Evolutionary conservation across 495 filamentous ascomycete genomes (phyloP).

Genomic region (Pseudotulostoma volvatum): DNA sequence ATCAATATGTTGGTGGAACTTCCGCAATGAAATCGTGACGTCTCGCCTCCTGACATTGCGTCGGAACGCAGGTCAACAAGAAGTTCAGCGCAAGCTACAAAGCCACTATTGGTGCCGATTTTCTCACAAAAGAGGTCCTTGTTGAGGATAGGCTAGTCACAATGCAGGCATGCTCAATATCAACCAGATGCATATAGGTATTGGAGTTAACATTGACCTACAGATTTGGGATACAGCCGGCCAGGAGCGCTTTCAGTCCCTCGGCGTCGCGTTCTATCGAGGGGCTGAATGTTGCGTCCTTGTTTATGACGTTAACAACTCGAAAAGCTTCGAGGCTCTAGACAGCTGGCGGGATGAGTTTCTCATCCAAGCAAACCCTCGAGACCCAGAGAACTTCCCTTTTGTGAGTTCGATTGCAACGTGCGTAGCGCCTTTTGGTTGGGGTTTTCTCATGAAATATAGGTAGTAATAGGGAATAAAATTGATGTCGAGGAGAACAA

Average conservation of each 20-base stretch:
- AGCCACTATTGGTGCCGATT: slow-evolving; percentile 96
- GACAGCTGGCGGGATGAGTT: slow-evolving; percentile 99
- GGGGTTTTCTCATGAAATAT: background rate
- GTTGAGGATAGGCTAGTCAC: slow-evolving; percentile 95
- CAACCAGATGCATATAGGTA: background rate
- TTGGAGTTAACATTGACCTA: slow-evolving; percentile 3
- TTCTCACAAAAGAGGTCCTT: slow-evolving; percentile 93
- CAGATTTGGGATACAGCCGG: slow-evolving; percentile 98
- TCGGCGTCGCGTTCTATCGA: slow-evolving; percentile 96
- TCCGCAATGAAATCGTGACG: slow-evolving; percentile 3
- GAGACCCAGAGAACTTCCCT: slow-evolving; percentile 94
- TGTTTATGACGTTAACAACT: slow-evolving; percentile 97
- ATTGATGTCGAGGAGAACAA: slow-evolving; percentile 98
- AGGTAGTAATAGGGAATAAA: slow-evolving; percentile 96
- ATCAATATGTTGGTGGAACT: slow-evolving; percentile 82
- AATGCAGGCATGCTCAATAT: slow-evolving; percentile 65
- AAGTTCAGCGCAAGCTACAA: slow-evolving; percentile 99
- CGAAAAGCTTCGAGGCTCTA: slow-evolving; percentile 95
- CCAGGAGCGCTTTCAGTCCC: slow-evolving; percentile 92
- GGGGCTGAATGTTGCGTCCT: slow-evolving; percentile 98
- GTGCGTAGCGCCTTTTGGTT: background rate
- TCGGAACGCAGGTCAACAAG: slow-evolving; percentile 74
- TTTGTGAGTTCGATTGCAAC: slow-evolving; percentile 51
- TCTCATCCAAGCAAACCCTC: slow-evolving; percentile 87
- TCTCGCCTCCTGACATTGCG: slow-evolving; percentile 10